Base-by-base conservation (phyloP, 148 eudicot genomes). In the Dianthus caryophyllus region DNA sequence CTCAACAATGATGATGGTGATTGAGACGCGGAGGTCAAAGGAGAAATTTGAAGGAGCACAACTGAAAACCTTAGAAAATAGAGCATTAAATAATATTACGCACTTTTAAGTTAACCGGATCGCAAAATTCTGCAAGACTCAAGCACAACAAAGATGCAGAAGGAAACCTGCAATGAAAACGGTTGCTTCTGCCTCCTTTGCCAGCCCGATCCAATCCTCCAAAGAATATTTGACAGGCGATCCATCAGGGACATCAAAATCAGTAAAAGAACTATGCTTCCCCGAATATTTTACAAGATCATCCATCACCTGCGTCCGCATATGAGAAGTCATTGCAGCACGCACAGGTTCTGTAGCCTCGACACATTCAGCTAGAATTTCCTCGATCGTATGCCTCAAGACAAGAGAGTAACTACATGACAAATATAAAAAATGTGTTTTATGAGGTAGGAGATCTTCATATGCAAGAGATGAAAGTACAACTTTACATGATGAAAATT, bases 381-480 rank as follows among this genome's bases (percentile, higher is more conserved):
- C 96, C 83, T 91, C 96, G 24, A 86, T 86, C 39, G 97, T 91
- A 78, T 91, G 97, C 75, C 97, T 91, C 76, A 91, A 74, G 63
- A 91, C 92, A 68, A 88, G 81, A 70, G 97, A 88, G 73, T 91
- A 91, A 64, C 97, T 91, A 77, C 30, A 64, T 59, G 21, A 70
- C 75, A 71, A 30, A 66, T 58, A 9, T 8, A 33, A 36, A 24
- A 43, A 9, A 54, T n/a, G n/a, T 25, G 18, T n/a, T 9, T 44
- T 20, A 2, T 25, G 33, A 67, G 64, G 64, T 22, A 11, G 17
- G 18, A 57, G 8, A 9, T 24, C 44, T 10, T 9, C 44, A 38
- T 12, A 56, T 27, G 52, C 27, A 8, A 10, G 18, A 66, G 39
- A 67, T 26, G 16, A 9, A 22, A 65, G 14, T 36, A 58, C 61